Percentiles rank a stretch among this genome's conserved stretches.
phyloP scores from a whole-genome alignment of 2,329 filamentous ascomycete genomes.

The Hypoxylon sp. region DNA sequence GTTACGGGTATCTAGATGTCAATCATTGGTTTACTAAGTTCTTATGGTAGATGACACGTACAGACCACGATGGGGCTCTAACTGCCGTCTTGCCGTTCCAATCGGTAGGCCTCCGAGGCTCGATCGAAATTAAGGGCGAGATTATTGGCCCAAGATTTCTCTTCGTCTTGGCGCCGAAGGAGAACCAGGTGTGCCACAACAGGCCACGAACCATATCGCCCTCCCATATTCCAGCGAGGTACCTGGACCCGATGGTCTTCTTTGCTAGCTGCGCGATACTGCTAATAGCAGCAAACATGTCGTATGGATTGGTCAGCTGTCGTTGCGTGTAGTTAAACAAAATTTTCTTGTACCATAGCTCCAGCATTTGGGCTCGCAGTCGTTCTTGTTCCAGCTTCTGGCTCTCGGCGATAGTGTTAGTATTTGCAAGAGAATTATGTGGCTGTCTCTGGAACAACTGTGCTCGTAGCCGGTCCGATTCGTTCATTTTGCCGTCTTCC shows the following conservation, averaged over 20 bases:
- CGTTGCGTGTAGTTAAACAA: slow-evolving; percentile 32
- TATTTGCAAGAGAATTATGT: not conserved
- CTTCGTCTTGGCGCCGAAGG: not conserved
- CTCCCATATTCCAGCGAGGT: slow-evolving; percentile 48
- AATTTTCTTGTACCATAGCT: slow-evolving; percentile 42
- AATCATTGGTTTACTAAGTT: not conserved
- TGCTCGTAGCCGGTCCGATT: slow-evolving; percentile 21
- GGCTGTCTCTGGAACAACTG: slow-evolving; percentile 17
- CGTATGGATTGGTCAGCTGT: slow-evolving; percentile 37
- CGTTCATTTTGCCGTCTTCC: slow-evolving; percentile 37
- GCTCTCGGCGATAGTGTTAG: not conserved
- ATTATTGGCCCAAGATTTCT: not conserved
- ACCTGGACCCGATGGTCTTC: slow-evolving; percentile 43
- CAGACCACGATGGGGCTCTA: slow-evolving; percentile 46
- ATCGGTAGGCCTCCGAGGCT: slow-evolving; percentile 22
- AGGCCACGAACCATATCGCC: slow-evolving; percentile 46
- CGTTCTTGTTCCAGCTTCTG: not conserved
- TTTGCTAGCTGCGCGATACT: slow-evolving; percentile 42
- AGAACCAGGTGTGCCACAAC: slow-evolving; percentile 39
- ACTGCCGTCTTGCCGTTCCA: slow-evolving; percentile 14
- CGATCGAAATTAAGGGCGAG: not conserved
- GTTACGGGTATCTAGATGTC: not conserved
- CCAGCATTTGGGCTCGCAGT: slow-evolving; percentile 25
- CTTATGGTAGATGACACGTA: slow-evolving; percentile 17
- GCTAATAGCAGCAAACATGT: slow-evolving; percentile 46